Conservation (phyloP, 441 rosid species). For the Erodium chrysanthum region DNA sequence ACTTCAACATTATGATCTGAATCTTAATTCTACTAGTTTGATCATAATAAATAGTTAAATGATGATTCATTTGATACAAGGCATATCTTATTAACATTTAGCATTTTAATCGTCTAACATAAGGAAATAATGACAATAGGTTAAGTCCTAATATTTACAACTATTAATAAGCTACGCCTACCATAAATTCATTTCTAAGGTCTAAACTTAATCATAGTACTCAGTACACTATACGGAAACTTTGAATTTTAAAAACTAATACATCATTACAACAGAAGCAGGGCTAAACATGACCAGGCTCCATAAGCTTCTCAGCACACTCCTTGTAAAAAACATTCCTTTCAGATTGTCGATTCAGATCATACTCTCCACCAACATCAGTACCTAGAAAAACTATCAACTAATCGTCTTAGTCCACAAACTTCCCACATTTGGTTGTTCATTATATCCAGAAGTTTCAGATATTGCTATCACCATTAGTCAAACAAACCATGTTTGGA, state of each 20-base stretch:
- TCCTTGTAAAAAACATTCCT: conserved; percentile 70
- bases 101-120: not conserved
- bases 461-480: not conserved
- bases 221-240: not conserved
- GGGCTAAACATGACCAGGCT: conserved; percentile 79
- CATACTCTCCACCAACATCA: conserved; percentile 71
- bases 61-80: not conserved
- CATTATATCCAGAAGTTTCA: not conserved
- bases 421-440: not conserved
- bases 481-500: not conserved
- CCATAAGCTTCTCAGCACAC: conserved; percentile 63
- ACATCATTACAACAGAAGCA: conserved; percentile 88
- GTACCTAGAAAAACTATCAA: conserved; percentile 40
- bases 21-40: not conserved
- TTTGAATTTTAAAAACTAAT: not conserved
- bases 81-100: not conserved
- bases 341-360: conserved; percentile 82
- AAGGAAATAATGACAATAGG: not conserved
- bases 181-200: not conserved
- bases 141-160: not conserved
- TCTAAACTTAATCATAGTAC: not conserved
- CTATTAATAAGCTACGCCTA: not conserved
- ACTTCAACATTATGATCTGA: not conserved
- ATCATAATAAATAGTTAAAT: not conserved
- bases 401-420: not conserved